Evolutionary conservation across 2,329 filamentous ascomycete species (phyloP), one percentile per base, ranked within the genome.

Genomic region (Phaeosphaeria sp.): DNA sequence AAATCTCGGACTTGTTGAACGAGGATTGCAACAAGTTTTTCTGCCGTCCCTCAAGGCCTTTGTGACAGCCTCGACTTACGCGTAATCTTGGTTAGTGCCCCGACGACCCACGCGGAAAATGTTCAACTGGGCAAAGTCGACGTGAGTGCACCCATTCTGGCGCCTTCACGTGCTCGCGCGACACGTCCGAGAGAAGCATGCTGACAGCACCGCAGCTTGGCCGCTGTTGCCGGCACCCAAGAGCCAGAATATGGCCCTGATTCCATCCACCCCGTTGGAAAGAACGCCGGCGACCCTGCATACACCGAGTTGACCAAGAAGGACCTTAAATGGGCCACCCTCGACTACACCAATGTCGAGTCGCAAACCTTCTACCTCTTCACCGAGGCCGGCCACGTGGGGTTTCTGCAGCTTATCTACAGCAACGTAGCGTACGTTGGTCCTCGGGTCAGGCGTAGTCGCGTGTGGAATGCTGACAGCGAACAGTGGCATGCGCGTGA

Each of bases 101-200:
- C 65, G 62, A 43, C 65, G 61, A 48, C 52, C 55, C 43, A 57
- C 63, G 59, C 65, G 60, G 60, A 76, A 59, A 56, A 95, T 92
- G 89, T 93, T 96, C 84, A 95, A 92, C 84, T 97, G 93, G 93
- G 89, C 93, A 71, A 95, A 96, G 82, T 90, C 94, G 80, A 88
- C 90, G 92, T 95, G 84, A 80, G 91, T 82, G 52, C 51, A 46
- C 51, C 60, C 54, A 53, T 59, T 56, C 51, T 54, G 49, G 48
- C 52, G 48, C 7, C 46, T 52, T 51, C 60, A 66, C 58, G 59
- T 64, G 60, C 56, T 49, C 61, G 62, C 62, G 30, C 30, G 30
- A 36, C 30, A 36, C 30, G 30, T 36, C 30, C 30, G 13, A 15
- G 9, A 13, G 30, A 36, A 54, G 21, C 23, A 43, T 55, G 50